phyloP scores from a whole-genome alignment of 2,329 filamentous ascomycete genomes.

The Fusarium newnesense region DNA sequence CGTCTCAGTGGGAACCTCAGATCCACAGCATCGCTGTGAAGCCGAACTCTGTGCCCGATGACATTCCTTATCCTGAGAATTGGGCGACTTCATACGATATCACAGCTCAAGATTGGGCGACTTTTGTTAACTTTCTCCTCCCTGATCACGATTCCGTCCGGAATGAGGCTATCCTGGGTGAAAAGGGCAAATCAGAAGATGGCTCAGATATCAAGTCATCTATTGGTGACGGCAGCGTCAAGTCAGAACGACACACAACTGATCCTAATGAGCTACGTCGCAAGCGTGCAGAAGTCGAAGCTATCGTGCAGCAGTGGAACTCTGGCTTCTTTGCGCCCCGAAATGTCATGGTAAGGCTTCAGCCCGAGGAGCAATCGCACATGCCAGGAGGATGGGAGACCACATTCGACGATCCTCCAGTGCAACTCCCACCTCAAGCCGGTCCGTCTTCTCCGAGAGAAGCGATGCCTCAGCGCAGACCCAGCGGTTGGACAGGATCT shows the following conservation, averaged over 20 bases:
- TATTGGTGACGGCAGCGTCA: conserved; percentile 10
- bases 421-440: conserved; percentile 6
- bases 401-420: conserved; percentile 33
- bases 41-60: conserved; percentile 51
- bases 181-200: conserved; percentile 59
- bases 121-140: conserved; percentile 67
- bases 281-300: conserved; percentile 48
- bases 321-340: conserved; percentile 64
- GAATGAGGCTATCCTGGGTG: conserved; percentile 60
- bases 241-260: background rate
- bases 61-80: conserved; percentile 56
- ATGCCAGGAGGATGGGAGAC: conserved; percentile 44
- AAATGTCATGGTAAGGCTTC: conserved; percentile 56
- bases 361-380: conserved; percentile 32
- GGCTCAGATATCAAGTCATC: conserved; percentile 42
- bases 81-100: conserved; percentile 57
- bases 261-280: conserved; percentile 40
- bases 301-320: conserved; percentile 65
- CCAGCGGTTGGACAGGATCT: conserved; percentile 15
- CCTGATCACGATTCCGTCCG: conserved; percentile 57
- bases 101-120: conserved; percentile 65
- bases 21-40: conserved; percentile 51
- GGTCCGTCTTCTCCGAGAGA: conserved; percentile 26
- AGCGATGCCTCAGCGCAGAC: conserved; percentile 12
- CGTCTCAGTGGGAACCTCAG: conserved; percentile 41